Conservation (phyloP, 805 yeast genomes). For the Ogataea dorogensis region DNA sequence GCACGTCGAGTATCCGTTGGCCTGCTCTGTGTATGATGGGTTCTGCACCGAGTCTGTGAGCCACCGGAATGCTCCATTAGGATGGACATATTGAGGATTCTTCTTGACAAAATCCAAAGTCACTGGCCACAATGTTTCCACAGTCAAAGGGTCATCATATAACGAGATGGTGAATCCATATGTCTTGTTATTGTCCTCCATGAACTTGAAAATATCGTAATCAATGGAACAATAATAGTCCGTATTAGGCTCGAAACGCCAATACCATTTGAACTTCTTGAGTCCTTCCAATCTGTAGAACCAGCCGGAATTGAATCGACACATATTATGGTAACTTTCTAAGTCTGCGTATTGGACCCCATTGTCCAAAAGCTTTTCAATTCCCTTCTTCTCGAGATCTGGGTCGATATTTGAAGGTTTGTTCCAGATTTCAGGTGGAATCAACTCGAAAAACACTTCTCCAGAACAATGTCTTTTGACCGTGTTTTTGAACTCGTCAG, state of each 20-base stretch:
- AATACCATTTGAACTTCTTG: constrained; percentile 63
- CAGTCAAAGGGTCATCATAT: constrained; percentile 68
- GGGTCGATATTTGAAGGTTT: constrained; percentile 46
- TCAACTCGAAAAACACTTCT: constrained; percentile 49
- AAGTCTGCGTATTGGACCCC: constrained; percentile 60
- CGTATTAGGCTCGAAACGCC: constrained; percentile 81
- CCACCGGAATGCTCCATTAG: constrained; percentile 59
- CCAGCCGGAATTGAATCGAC: constrained; percentile 71
- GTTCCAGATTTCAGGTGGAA: constrained; percentile 50
- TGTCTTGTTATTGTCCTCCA: constrained; percentile 64
- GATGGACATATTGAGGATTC: constrained; percentile 59
- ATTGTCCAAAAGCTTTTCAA: constrained; percentile 37
- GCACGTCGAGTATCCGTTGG: constrained; percentile 56
- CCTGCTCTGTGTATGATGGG: constrained; percentile 40
- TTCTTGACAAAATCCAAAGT: constrained; percentile 59
- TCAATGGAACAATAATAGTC: constrained; percentile 65
- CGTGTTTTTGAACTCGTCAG: constrained; percentile 64
- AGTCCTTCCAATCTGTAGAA: constrained; percentile 64
- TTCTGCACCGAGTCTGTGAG: constrained; percentile 50
- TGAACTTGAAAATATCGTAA: constrained; percentile 74
- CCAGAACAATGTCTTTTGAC: constrained; percentile 49
- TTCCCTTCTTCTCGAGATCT: constrained; percentile 37
- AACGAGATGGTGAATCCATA: constrained; percentile 75
- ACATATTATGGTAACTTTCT: constrained; percentile 77
- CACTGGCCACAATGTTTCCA: constrained; percentile 67